These are phyloP conservation scores for Ochetophila trinervis DNA, from an alignment of 306 rosid genomes.

Conservation along the genomic window DNA sequence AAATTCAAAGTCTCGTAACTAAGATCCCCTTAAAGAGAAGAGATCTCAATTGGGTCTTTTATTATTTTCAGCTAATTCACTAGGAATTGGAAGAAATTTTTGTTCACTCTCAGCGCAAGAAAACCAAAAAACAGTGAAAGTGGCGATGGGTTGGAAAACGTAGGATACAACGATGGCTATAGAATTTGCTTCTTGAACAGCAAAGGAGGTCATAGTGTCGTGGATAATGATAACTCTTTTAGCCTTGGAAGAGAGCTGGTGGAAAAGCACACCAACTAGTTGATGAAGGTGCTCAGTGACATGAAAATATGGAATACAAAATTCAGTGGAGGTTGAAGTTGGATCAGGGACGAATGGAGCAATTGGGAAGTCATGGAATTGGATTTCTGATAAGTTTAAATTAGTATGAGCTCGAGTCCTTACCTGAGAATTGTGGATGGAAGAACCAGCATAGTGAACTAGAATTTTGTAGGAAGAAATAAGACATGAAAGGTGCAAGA, in stretches of 20 bases:
- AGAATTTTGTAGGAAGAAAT: background rate
- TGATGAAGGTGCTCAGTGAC: background rate
- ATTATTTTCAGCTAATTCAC: background rate
- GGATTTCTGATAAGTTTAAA: background rate
- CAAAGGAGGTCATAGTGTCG: background rate
- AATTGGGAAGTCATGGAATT: background rate
- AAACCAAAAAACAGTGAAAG: background rate
- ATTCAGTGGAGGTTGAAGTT: background rate
- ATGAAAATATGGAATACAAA: background rate
- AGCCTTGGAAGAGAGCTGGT: background rate
- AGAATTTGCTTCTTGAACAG: background rate
- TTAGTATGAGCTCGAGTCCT: background rate
- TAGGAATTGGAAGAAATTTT: background rate
- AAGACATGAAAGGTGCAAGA: slow-evolving; percentile 1
- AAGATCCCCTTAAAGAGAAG: background rate
- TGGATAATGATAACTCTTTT: slow-evolving; percentile 1
- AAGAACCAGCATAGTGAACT: background rate
- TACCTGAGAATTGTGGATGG: slow-evolving; percentile 5
- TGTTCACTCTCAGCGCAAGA: background rate
- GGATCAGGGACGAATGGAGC: background rate
- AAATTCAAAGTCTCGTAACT: background rate
- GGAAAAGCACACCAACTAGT: background rate
- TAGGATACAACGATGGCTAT: background rate
- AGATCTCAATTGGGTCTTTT: background rate
- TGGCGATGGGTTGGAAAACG: background rate